Conservation (phyloP, 257 asterid species). For the Solanum habrochaites region DNA sequence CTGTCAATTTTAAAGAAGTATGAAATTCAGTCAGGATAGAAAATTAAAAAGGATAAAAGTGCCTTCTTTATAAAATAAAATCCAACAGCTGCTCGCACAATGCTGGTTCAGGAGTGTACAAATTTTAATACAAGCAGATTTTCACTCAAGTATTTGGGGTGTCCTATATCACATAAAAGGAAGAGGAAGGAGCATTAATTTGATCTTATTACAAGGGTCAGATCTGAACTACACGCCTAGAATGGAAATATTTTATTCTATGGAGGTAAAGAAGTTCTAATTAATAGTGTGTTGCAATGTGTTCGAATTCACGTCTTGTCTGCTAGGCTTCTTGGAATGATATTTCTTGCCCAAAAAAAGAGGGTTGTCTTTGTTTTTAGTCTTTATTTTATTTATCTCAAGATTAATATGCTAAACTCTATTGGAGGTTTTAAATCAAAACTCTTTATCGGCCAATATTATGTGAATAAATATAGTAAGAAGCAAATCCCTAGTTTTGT, state of each 20-base stretch:
- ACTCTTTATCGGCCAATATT: neutral
- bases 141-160: neutral
- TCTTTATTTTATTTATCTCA: neutral
- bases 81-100: fast-evolving
- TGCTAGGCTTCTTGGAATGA: neutral
- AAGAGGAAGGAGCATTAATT: neutral
- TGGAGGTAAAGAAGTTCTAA: neutral
- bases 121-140: neutral
- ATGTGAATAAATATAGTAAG: too few species aligned
- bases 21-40: neutral
- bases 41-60: neutral
- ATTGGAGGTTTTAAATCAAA: too few species aligned
- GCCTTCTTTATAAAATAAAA: too few species aligned
- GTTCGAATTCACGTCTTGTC: neutral
- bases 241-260: too few species aligned
- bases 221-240: neutral
- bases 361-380: neutral
- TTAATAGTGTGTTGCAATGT: too few species aligned
- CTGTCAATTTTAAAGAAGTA: neutral
- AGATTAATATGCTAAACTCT: neutral
- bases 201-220: neutral
- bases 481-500: neutral
- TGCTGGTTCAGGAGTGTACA: neutral
- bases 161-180: too few species aligned
- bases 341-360: too few species aligned